Evolutionary conservation across 2,329 filamentous ascomycete genomes (phyloP).

Genomic region (Juglanconis sp.): DNA sequence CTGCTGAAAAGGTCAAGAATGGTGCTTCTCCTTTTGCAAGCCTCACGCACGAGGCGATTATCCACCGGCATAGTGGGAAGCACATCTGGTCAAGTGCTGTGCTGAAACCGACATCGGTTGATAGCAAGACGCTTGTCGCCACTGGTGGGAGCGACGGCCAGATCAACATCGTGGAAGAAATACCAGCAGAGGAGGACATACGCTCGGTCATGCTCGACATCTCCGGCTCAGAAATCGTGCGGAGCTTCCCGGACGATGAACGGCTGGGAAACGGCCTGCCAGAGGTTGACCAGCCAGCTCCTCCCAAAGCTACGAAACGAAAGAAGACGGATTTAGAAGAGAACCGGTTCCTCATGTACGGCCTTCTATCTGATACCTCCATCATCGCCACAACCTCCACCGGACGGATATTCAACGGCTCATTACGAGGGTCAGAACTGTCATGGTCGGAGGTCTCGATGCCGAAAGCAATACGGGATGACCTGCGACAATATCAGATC

Average conservation of each 20-base stretch:
- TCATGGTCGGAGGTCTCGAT: conserved; percentile 43
- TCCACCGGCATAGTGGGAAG: conserved; percentile 74
- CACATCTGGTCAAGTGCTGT: conserved; percentile 79
- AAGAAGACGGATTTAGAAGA: neutral
- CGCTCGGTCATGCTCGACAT: neutral
- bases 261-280: neutral
- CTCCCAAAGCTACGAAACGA: neutral
- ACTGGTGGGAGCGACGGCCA: conserved; percentile 86
- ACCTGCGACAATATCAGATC: conserved; percentile 46
- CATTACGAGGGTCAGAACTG: conserved; percentile 27
- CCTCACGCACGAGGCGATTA: conserved; percentile 53
- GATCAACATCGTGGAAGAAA: conserved; percentile 44
- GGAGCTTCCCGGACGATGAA: neutral
- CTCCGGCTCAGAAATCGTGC: neutral
- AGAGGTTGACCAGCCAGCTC: neutral
- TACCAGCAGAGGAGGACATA: conserved; percentile 1
- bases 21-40: conserved; percentile 21
- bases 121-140: conserved; percentile 41
- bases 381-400: conserved; percentile 58
- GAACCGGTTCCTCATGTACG: conserved; percentile 44
- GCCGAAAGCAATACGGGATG: conserved; percentile 29
- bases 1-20: neutral
- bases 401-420: conserved; percentile 54
- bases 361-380: conserved; percentile 51
- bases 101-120: conserved; percentile 28